A percentile compares a stretch with the other conserved stretches of the same genome.
Evolutionary conservation across 139 green algal genomes (phyloP).

Genomic region (Dunaliella sp.): DNA sequence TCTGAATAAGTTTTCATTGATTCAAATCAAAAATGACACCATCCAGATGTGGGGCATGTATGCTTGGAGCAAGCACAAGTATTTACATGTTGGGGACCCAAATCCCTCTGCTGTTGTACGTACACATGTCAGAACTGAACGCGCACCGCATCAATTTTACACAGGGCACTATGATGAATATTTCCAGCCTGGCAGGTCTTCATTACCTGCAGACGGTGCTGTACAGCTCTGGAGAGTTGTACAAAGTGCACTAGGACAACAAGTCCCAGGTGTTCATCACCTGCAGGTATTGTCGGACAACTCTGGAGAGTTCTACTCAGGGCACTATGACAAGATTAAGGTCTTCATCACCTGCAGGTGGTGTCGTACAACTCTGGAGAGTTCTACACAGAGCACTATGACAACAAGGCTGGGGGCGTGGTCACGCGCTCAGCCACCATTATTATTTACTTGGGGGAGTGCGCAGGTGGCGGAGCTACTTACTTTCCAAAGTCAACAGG

Average conservation of each 20-base stretch:
- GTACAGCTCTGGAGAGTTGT: not conserved
- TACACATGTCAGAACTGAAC: no score
- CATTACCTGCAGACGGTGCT: not conserved
- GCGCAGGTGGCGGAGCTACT: not conserved
- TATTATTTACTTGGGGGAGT: slow-evolving; percentile 44
- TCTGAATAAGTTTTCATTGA: no score
- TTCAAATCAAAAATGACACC: no score
- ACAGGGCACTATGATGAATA: no score
- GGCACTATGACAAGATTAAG: not conserved
- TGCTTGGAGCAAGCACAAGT: no score
- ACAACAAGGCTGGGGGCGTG: slow-evolving; percentile 61
- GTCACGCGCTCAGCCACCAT: slow-evolving; percentile 61
- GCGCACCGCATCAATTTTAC: no score
- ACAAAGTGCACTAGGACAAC: not conserved
- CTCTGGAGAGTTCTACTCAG: not conserved
- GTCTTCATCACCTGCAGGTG: not conserved
- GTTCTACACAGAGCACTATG: slow-evolving; percentile 64
- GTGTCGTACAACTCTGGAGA: slow-evolving; percentile 9
- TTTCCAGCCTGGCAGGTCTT: no score
- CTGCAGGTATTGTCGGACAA: not conserved
- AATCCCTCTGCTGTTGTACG: no score
- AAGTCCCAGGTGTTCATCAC: not conserved
- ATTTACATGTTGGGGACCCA: no score
- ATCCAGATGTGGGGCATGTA: no score
- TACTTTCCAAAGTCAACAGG: not conserved